Evolutionary conservation across 1,284 basidiomycete genomes (phyloP).

Genomic region (Cystobasidium slooffiae): DNA sequence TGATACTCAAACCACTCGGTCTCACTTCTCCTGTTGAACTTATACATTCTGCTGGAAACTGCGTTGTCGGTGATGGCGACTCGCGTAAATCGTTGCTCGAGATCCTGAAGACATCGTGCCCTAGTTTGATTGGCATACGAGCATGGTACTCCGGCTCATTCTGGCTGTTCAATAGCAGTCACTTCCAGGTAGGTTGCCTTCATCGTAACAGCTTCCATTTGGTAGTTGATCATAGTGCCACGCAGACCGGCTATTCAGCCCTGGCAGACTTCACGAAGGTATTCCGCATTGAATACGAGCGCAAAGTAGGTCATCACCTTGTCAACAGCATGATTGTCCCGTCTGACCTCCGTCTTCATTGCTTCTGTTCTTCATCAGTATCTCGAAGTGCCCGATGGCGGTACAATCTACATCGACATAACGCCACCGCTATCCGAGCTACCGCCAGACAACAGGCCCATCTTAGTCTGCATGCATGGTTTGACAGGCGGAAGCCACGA

Average conservation of each 20-base stretch:
- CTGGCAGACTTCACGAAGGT: slow-evolving; percentile 67
- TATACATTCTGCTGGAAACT: slow-evolving; percentile 27
- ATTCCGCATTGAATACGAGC: slow-evolving; percentile 71
- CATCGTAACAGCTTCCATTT: slow-evolving; percentile 35
- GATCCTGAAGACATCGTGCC: slow-evolving; percentile 46
- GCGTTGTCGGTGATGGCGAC: slow-evolving; percentile 32
- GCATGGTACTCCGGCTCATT: slow-evolving; percentile 50
- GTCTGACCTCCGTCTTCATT: neutral
- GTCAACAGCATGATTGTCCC: neutral
- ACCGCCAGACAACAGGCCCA: slow-evolving; percentile 69
- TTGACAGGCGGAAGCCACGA: slow-evolving; percentile 72
- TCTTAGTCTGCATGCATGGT: slow-evolving; percentile 82
- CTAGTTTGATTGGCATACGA: slow-evolving; percentile 41
- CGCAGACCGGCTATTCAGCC: slow-evolving; percentile 60
- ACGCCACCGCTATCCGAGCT: slow-evolving; percentile 64
- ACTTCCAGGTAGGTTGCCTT: slow-evolving; percentile 10
- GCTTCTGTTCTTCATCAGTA: neutral
- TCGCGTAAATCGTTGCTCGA: slow-evolving; percentile 33
- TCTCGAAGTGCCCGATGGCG: slow-evolving; percentile 69
- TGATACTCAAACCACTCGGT: slow-evolving; percentile 33
- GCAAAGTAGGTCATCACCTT: slow-evolving; percentile 60
- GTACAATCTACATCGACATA: slow-evolving; percentile 75
- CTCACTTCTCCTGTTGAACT: slow-evolving; percentile 38
- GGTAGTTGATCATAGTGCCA: neutral
- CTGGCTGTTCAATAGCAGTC: slow-evolving; percentile 46